These are phyloP conservation scores for Gynandropsis gynandra DNA, from an alignment of 345 rosid species.

Conservation along the genomic window DNA sequence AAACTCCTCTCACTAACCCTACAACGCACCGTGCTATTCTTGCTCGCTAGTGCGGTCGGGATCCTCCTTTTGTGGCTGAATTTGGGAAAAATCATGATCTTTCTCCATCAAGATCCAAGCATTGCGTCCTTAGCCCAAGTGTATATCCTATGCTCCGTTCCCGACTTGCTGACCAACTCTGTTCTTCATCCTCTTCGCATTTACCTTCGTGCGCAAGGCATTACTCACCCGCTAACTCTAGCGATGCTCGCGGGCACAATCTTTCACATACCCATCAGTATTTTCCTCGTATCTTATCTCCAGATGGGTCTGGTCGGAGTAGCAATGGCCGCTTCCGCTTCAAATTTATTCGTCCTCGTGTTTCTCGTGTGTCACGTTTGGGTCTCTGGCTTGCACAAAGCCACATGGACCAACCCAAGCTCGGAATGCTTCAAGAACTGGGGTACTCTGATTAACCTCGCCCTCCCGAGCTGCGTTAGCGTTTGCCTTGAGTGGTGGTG, in stretches of 20 bases:
- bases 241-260: constrained; percentile 64
- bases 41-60: constrained; percentile 50
- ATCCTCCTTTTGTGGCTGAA: constrained; percentile 63
- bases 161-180: constrained; percentile 76
- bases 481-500: constrained; percentile 95
- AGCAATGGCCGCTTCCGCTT: constrained; percentile 64
- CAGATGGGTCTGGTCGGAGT: constrained; percentile 65
- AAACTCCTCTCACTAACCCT: constrained; percentile 77
- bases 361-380: constrained; percentile 45
- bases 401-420: constrained; percentile 66
- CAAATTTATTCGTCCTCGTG: constrained; percentile 48
- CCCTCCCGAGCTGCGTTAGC: constrained; percentile 83
- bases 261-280: constrained; percentile 60
- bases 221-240: constrained; percentile 64
- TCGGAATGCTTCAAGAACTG: constrained; percentile 68
- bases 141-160: constrained; percentile 61
- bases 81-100: constrained; percentile 53
- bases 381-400: constrained; percentile 41
- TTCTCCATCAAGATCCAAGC: constrained; percentile 59
- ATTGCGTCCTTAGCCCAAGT: constrained; percentile 60
- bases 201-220: constrained; percentile 96
- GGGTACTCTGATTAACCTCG: constrained; percentile 62
- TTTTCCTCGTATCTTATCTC: constrained; percentile 49
- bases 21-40: constrained; percentile 70
- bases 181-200: constrained; percentile 88